These are phyloP conservation scores for Sedum album DNA, from an alignment of 164 flowering plant genomes.

Conservation along the genomic window DNA sequence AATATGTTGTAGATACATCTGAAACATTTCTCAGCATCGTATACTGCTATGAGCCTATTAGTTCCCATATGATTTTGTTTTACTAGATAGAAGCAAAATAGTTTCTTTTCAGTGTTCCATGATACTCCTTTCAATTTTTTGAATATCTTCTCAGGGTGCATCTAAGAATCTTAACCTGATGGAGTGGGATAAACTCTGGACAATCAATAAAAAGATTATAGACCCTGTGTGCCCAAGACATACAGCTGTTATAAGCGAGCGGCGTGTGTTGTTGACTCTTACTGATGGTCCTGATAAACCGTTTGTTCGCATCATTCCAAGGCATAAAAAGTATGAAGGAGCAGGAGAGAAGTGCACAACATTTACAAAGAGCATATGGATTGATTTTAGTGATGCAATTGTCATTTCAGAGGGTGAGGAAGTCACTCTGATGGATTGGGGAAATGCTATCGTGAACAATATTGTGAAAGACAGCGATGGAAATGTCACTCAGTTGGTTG, in stretches of 20 bases:
- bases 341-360: constrained; percentile 84
- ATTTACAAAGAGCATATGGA: constrained; percentile 66
- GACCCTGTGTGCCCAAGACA: constrained; percentile 95
- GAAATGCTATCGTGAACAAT: constrained; percentile 76
- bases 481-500: constrained; percentile 39
- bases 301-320: constrained; percentile 69
- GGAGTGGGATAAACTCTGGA: constrained; percentile 99
- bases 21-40: too few species aligned
- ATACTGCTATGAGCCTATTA: too few species aligned
- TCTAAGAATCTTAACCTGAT: constrained; percentile 93
- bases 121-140: not conserved
- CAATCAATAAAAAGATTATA: constrained; percentile 83
- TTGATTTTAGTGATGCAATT: constrained; percentile 68
- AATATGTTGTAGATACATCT: too few species aligned
- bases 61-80: too few species aligned
- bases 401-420: constrained; percentile 62
- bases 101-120: too few species aligned
- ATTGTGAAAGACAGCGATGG: constrained; percentile 60
- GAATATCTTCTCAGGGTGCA: constrained; percentile 73
- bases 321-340: constrained; percentile 76
- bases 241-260: constrained; percentile 72
- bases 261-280: constrained; percentile 51
- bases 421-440: constrained; percentile 93
- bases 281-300: constrained; percentile 77
- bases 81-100: too few species aligned